Base-by-base conservation (phyloP, 1,284 basidiomycete species). In the Trichosporon sp. region DNA sequence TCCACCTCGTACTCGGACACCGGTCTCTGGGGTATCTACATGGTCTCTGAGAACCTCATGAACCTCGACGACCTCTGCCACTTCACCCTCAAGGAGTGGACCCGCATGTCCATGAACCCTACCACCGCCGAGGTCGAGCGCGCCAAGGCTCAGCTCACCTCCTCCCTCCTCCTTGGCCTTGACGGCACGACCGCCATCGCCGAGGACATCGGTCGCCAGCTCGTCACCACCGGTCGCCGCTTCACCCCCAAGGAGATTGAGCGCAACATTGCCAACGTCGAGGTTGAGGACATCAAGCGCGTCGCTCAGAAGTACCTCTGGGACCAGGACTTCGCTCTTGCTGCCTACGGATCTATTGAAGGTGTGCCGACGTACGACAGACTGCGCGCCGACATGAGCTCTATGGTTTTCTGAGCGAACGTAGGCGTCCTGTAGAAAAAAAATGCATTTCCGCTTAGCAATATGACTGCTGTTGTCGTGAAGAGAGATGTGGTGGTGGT, bases 1-100 rank as follows among this genome's bases (percentile, higher is more conserved):
- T 96, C 92, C 44, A 99, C 96, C 11, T 95, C 91, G n/a, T 99
- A 99, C 85, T 95, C 94, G 16, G 96, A 99, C 82, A 99, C 95
- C 19, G 96, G 95, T 75, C 88, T 99, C 56, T 99, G 96, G 96
- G 96, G 96, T 75, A 93, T 97, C 83, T 99, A 99, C 86, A 83
- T 97, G 64, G 91, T 94, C 65, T 89, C 91, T 29, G 96, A 99
- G 86, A 97, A 97, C 79, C 61, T 92, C 63, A 85, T 85, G 81
- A 94, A 95, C 83, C 84, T 98, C 64, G 95, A 99, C 77, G 96
- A 99, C 80, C 82, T 97, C 68, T 81, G 87, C 64, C 95, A 99
- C 84, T 95, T 97, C 81, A 96, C 94, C 31, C 84, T 98, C 69
- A 89, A 87, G 81, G 95, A 99, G 84, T 99, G 95, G 95, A 90